Percentiles rank a stretch among this genome's conserved stretches.
Conservation (phyloP, 495 filamentous ascomycete genomes). For the Aspergillus incahuasiensis region DNA sequence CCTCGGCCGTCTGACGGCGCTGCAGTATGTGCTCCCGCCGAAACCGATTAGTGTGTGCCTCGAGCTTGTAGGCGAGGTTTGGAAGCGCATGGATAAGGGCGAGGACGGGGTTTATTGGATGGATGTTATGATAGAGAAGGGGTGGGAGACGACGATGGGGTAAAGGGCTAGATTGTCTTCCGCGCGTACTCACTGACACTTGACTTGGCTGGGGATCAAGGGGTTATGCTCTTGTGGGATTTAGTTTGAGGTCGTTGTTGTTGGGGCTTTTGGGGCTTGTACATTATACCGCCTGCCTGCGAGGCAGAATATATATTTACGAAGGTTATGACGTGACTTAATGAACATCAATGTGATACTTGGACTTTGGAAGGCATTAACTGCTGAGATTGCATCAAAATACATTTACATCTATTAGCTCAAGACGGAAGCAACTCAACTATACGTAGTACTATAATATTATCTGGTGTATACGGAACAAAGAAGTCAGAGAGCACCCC, state of each 20-base stretch:
- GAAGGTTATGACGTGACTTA: background rate
- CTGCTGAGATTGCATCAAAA: too few relatives aligned
- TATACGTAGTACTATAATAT: too few relatives aligned
- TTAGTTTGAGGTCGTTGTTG: background rate
- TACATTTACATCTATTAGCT: too few relatives aligned
- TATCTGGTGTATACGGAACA: background rate
- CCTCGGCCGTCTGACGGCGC: conserved; percentile 43
- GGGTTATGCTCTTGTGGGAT: too few relatives aligned
- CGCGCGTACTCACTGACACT: too few relatives aligned
- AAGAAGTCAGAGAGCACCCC: background rate
- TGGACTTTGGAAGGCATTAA: too few relatives aligned
- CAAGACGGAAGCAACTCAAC: too few relatives aligned
- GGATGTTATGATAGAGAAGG: conserved; percentile 54
- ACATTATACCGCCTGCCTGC: background rate
- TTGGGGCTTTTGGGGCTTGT: background rate
- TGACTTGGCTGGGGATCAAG: too few relatives aligned
- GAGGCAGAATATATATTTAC: background rate
- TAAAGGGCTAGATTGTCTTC: too few relatives aligned
- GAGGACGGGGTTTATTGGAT: conserved; percentile 45
- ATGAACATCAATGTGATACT: background rate
- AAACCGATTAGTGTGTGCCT: conserved; percentile 50
- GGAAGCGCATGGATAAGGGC: conserved; percentile 45
- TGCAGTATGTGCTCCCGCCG: conserved; percentile 45
- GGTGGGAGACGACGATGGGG: conserved; percentile 57
- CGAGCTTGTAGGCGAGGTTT: conserved; percentile 47